Conservation (phyloP, 345 rosid species). For the Jatropha curcas region DNA sequence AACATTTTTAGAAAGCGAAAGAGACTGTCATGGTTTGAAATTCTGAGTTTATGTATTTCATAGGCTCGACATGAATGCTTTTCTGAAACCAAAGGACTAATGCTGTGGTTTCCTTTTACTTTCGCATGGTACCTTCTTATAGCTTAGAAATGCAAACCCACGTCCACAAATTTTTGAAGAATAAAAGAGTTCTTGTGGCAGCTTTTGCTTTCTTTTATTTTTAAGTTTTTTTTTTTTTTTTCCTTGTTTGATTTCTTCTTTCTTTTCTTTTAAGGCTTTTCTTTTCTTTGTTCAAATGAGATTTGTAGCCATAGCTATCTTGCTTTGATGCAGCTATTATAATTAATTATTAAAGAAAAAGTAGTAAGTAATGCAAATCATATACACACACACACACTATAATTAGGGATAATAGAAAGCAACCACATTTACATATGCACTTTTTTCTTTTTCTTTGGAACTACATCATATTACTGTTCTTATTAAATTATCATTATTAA, state of each 20-base stretch:
- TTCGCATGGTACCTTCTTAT: slow-evolving; percentile 18
- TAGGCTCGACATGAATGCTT: neutral
- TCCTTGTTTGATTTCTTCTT: slow-evolving; percentile 1
- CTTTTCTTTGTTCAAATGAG: slow-evolving; percentile 18
- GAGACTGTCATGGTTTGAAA: too few relatives aligned
- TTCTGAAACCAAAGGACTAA: neutral
- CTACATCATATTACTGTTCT: neutral
- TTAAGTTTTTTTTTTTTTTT: neutral
- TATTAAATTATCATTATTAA: slow-evolving; percentile 4
- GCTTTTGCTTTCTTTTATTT: slow-evolving; percentile 34
- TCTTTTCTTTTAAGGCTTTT: slow-evolving; percentile 4
- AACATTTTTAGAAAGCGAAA: too few relatives aligned
- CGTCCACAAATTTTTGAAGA: slow-evolving; percentile 23
- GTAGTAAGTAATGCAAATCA: slow-evolving; percentile 7
- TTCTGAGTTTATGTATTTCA: too few relatives aligned
- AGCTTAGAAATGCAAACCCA: slow-evolving; percentile 25
- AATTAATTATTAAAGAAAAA: slow-evolving; percentile 14
- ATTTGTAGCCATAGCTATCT: slow-evolving; percentile 13
- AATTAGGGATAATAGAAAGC: slow-evolving; percentile 26
- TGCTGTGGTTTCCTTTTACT: slow-evolving; percentile 7
- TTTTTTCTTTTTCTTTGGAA: slow-evolving; percentile 16
- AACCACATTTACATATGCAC: slow-evolving; percentile 13
- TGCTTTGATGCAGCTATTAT: slow-evolving; percentile 2
- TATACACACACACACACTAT: neutral
- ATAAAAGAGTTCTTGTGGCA: slow-evolving; percentile 26